Evolutionary conservation across 1,284 basidiomycete genomes (phyloP).

Genomic region (Hymenochaete sp.): DNA sequence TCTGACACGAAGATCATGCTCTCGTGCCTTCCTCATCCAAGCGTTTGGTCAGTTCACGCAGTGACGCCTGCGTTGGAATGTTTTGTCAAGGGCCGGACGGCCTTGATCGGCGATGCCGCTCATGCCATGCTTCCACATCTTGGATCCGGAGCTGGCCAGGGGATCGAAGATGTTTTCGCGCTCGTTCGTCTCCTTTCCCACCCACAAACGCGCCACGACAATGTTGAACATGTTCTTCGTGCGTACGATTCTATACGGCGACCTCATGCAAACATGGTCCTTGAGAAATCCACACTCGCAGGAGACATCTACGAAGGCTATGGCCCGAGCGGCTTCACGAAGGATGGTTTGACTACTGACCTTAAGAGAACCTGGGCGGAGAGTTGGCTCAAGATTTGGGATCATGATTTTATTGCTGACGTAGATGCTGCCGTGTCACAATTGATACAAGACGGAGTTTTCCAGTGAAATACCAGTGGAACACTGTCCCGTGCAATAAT

Average conservation of each 20-base stretch:
- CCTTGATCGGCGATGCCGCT: constrained; percentile 51
- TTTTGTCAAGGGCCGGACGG: constrained; percentile 40
- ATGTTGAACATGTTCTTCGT: constrained; percentile 37
- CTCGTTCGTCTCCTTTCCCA: constrained; percentile 42
- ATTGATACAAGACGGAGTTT: constrained; percentile 16
- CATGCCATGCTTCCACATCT: constrained; percentile 55
- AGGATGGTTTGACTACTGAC: constrained; percentile 22
- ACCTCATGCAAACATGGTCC: constrained; percentile 39
- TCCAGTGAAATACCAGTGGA: too few relatives aligned
- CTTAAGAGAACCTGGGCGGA: constrained; percentile 27
- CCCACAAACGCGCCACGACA: constrained; percentile 34
- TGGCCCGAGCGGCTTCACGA: constrained; percentile 25
- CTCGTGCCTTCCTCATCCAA: constrained; percentile 39
- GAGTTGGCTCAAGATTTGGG: constrained; percentile 42
- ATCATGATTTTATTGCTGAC: constrained; percentile 36
- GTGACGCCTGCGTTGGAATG: constrained; percentile 40
- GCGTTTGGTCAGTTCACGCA: constrained; percentile 53
- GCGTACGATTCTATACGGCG: constrained; percentile 38
- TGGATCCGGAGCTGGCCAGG: constrained; percentile 57
- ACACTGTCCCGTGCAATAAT: too few relatives aligned
- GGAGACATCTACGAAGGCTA: constrained; percentile 29
- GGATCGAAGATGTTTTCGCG: constrained; percentile 50
- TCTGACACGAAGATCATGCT: constrained; percentile 37
- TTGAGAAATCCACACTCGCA: constrained; percentile 30
- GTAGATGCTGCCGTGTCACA: constrained; percentile 23